These are phyloP conservation scores for Penicillium sp. DNA, from an alignment of 2,329 filamentous ascomycete genomes.

Conservation along the genomic window DNA sequence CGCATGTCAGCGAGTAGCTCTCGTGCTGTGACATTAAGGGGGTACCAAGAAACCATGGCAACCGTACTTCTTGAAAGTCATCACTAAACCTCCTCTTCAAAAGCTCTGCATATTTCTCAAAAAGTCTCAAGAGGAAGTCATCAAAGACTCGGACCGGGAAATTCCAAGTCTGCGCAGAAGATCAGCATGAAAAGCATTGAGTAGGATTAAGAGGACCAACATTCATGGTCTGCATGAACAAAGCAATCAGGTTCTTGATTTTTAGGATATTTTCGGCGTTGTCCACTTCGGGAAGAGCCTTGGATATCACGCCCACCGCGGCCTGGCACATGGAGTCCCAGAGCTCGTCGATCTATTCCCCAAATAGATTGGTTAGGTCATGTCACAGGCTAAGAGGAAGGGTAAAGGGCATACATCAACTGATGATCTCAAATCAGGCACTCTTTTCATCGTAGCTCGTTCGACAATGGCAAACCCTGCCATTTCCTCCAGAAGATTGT, in stretches of 20 bases:
- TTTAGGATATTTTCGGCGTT: constrained; percentile 91
- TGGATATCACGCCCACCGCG: constrained; percentile 77
- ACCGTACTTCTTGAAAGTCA: constrained; percentile 81
- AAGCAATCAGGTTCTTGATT: constrained; percentile 86
- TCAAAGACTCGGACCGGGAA: constrained; percentile 83
- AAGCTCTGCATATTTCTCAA: constrained; percentile 90
- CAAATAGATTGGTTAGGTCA: constrained; percentile 10
- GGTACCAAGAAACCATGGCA: background rate
- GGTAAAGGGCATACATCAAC: constrained; percentile 66
- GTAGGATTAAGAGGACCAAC: constrained; percentile 47
- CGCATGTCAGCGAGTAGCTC: constrained; percentile 8
- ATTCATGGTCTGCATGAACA: constrained; percentile 99
- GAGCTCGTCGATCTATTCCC: constrained; percentile 78
- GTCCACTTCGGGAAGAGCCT: constrained; percentile 73
- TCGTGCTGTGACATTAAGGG: background rate
- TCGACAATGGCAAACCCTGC: constrained; percentile 96
- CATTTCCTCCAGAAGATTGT: constrained; percentile 87
- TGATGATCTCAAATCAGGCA: constrained; percentile 75
- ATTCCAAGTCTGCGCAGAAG: constrained; percentile 69
- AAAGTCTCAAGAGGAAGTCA: constrained; percentile 80
- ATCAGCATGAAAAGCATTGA: constrained; percentile 6
- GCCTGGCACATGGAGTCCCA: constrained; percentile 98
- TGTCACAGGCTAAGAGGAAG: background rate
- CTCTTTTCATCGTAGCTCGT: constrained; percentile 84
- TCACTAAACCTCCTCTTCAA: constrained; percentile 90